Conservation (phyloP, 31 red algal species). For the Asparagopsis taxiformis region DNA sequence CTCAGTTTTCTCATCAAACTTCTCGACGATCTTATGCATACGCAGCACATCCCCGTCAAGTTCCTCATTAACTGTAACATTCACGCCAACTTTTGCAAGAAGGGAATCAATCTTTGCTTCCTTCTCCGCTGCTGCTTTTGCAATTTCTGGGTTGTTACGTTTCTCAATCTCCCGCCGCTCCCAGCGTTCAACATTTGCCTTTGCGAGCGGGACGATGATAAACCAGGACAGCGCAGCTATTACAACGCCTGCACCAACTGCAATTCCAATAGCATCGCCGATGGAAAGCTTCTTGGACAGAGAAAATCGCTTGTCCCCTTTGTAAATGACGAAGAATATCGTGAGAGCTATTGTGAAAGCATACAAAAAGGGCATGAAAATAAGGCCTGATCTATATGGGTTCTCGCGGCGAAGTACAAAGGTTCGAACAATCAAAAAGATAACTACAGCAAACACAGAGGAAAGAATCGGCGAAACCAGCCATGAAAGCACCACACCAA, state of each 20-base stretch:
- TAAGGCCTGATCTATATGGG: conserved; percentile 38
- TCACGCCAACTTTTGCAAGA: conserved; percentile 72
- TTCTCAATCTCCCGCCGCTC: conserved; percentile 49
- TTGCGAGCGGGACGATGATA: conserved; percentile 49
- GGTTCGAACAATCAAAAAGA: conserved; percentile 75
- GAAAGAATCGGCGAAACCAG: conserved; percentile 76
- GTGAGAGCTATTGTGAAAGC: conserved; percentile 54
- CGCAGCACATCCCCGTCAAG: conserved; percentile 56
- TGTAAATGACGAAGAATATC: conserved; percentile 82
- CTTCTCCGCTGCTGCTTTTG: conserved; percentile 12
- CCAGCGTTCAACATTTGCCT: conserved; percentile 62
- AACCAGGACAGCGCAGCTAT: conserved; percentile 48
- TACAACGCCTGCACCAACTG: conserved; percentile 48
- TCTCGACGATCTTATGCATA: conserved; percentile 74
- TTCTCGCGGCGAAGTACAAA: conserved; percentile 63
- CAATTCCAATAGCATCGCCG: conserved; percentile 44
- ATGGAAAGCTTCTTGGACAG: conserved; percentile 44
- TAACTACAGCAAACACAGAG: conserved; percentile 60
- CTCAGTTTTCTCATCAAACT: conserved; percentile 79
- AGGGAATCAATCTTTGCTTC: conserved; percentile 27
- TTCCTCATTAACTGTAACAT: conserved; percentile 54
- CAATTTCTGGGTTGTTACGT: conserved; percentile 44
- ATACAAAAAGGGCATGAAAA: conserved; percentile 80
- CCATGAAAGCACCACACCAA: conserved; percentile 80
- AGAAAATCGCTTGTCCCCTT: conserved; percentile 54